Evolutionary conservation across 1,284 basidiomycete genomes (phyloP), one percentile per base, ranked within the genome.

Genomic region (Tausonia pullulans): DNA sequence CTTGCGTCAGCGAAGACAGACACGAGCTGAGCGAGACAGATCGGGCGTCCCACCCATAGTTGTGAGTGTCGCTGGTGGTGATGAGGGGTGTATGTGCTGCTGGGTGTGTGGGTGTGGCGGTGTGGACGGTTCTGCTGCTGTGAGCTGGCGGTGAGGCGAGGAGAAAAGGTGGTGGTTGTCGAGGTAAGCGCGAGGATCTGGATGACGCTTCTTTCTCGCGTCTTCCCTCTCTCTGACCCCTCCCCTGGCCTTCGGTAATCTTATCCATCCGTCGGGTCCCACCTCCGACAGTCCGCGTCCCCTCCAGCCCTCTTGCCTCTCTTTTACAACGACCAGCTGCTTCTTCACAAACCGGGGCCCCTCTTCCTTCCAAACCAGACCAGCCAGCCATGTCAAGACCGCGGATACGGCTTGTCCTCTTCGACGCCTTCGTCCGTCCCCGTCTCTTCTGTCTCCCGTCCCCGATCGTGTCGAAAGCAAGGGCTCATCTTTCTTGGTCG

Each of bases 381-480:
- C 8, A 3, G 27, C 7, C 6, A 16, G 27, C 27, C 39, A 7
- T 10, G 43, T 10, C n/a, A 55, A 56, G 61, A 44, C 48, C 44
- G 40, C 51, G 63, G 3, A 64, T 77, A 45, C 70, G 74, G 7
- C 69, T 77, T 51, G 74, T 77, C 48, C 70, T 77, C 4, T 76
- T 78, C 53, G 76, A 75, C 74, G 49, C 46, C 71, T 69, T 50
- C 39, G 40, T 63, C 5, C 57, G 54, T 44, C n/a, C 39, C 39
- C 49, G 27, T 40, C 50, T 45, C 13, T 9, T 45, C 44, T 41
- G n/a, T 14, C 41, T 14, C 27, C 49, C 58, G 51, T 49, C 52
- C 40, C 5, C 27, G 48, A 16, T 14, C n/a, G 14, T 16, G 16
- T 3, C 5, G 11, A 53, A 11, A 9, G 11, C 6, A 45, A n/a